A percentile compares a stretch with the other conserved stretches of the same genome.
Evolutionary conservation across 139 green algal genomes (phyloP).

Genomic region (Picocystis salinarum): DNA sequence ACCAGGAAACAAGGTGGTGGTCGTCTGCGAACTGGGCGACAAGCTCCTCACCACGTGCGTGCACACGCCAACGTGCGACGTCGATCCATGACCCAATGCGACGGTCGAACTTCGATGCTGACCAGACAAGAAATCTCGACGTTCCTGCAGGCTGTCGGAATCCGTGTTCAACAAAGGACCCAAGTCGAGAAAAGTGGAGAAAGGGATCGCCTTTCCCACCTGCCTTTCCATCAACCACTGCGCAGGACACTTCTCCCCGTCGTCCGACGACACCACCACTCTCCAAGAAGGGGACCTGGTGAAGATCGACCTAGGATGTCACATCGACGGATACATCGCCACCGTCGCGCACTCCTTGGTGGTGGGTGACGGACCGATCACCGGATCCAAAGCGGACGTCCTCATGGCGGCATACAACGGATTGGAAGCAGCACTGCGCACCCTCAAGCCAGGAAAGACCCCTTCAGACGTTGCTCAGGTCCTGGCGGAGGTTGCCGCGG

Average conservation of each 20-base stretch:
- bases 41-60: conserved; percentile 55
- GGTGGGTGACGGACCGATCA: conserved; percentile 36
- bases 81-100: neutral
- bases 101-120: neutral
- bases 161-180: conserved; percentile 59
- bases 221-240: conserved; percentile 84
- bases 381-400: conserved; percentile 61
- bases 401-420: conserved; percentile 54
- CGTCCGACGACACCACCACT: conserved; percentile 35
- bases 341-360: conserved; percentile 65
- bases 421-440: conserved; percentile 67
- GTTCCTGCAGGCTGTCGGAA: conserved; percentile 31
- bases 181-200: conserved; percentile 88
- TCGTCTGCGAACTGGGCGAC: conserved; percentile 70
- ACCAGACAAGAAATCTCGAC: neutral
- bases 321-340: conserved; percentile 94
- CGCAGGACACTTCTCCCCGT: conserved; percentile 68
- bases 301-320: conserved; percentile 87
- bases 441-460: conserved; percentile 68
- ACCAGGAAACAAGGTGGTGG: conserved; percentile 73
- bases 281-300: conserved; percentile 72
- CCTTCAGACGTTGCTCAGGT: conserved; percentile 45
- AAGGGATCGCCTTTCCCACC: conserved; percentile 89
- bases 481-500: conserved; percentile 56
- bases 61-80: neutral